Base-by-base conservation (phyloP, 331 rosid genomes). In the Rosa hybrid region DNA sequence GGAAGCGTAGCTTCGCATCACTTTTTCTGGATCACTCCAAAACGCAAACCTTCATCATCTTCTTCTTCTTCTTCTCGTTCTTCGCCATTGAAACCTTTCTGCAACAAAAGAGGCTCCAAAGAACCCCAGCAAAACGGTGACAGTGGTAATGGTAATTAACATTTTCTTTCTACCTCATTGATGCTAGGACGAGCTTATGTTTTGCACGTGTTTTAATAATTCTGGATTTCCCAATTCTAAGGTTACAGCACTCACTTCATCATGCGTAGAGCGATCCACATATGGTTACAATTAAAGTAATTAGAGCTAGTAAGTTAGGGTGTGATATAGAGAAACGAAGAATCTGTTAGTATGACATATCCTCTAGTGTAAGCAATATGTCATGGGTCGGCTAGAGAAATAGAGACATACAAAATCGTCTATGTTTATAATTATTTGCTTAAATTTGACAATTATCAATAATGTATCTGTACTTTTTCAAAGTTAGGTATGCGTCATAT, bases 91-190 rank as follows among this genome's bases (percentile, higher is more conserved):
- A 81, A 49, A 48, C 65, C 86, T 71, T 8, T 90, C 72, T 91
- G 90, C 38, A 92, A 94, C 45, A 83, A 75, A 69, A 85, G 89
- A 80, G 86, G 81, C 76, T 84, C 76, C 41, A 79, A 51, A 67
- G 85, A 90, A 70, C 88, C 92, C 65, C 86, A 42, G 64, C 71
- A 59, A 45, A 83, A 86, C 63, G 89, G 75, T 51, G 86, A 87
- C 75, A 11, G 41, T 21, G 65, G 65, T 34, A 49, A 72, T 6
- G 85, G 79, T 77, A 39, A 6, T 8, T 42, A 10, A 68, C 71
- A 42, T 17, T 38, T 34, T 72, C 69, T 14, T 34, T 18, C 30
- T 50, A 9, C 12, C 44, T 12, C 65, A 9, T 59, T n/a, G 14
- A 59, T 21, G 34, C 65, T 10, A 21, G 65, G 3, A 56, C 23